Base-by-base conservation (phyloP, 1,284 basidiomycete genomes). In the Athelia sp. region DNA sequence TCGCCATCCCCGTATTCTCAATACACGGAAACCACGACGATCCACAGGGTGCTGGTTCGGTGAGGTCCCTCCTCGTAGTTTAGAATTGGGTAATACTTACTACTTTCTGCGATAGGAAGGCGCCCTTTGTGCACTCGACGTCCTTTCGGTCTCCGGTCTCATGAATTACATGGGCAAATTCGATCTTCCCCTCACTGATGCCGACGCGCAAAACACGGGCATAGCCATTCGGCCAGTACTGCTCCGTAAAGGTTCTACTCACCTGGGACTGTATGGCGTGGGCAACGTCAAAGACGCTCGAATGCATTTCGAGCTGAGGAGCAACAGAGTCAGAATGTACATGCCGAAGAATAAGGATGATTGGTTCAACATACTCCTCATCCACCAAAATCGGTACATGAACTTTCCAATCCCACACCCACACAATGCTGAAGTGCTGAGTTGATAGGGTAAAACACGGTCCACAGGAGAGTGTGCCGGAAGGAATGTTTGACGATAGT, bases 21-120 rank as follows among this genome's bases (percentile, higher is more conserved):
- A 99, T 99, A 43, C 96, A 99, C 61, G 97, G 96, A 38, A 99
- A 99, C 63, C 97, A 99, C 66, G 97, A 99, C 63, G 96, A 99
- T 59, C 96, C 97, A 26, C 97, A 99, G 69, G 97, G 96, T 19
- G 87, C 93, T 11, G 94, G 94, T 13, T 79, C 90, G 10, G 93
- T 93, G 59, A 56, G 88, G 65, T 18, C 23, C 34, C 22, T 31
- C 47, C 40, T 18, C 52, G 17, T 9, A 14, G 23, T 10, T 3
- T 18, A 14, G 21, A 24, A 18, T 45, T 15, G 29, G 3, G 23
- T 45, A 26, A 40, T n/a, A 42, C 18, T 45, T 4, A 43, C 45
- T 46, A 36, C 23, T 23, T 8, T 43, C 50, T 47, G 8, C 24
- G 46, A n/a, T 57, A 95, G 91, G 87, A 93, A 73, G 97, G 96